These are phyloP conservation scores for Mangifera indica DNA, from an alignment of 345 rosid species.

Conservation along the genomic window DNA sequence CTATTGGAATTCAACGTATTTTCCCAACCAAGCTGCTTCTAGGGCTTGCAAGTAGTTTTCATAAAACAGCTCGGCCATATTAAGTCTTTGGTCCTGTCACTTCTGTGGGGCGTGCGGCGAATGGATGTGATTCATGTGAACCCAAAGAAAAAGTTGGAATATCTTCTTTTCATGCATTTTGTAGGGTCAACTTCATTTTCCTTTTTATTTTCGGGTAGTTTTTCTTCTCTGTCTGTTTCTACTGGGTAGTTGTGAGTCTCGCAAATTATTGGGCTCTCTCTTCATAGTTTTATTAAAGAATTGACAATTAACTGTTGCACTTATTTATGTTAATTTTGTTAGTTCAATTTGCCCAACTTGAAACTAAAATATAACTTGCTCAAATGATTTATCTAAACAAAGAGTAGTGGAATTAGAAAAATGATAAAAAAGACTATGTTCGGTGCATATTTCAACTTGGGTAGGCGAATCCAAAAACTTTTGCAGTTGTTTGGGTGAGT, in stretches of 20 bases:
- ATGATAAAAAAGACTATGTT: neutral
- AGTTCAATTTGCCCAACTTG: neutral
- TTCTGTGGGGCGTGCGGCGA: neutral
- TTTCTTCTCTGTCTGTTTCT: neutral
- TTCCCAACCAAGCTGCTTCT: no score
- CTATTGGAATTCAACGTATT: no score
- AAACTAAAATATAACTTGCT: no score
- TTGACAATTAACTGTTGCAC: neutral
- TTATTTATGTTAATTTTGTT: neutral
- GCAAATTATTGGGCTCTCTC: no score
- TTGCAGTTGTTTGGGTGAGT: no score
- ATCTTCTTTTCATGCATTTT: neutral
- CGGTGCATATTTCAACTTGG: no score
- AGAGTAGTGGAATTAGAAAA: neutral
- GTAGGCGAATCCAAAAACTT: no score
- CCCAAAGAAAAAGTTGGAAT: neutral
- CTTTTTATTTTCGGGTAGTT: neutral
- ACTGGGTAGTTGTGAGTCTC: no score
- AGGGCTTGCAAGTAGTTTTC: neutral
- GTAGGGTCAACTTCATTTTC: no score
- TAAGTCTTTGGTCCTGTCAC: neutral
- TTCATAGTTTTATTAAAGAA: no score
- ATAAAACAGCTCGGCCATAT: neutral
- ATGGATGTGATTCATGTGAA: conserved; percentile 16
- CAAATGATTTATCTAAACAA: neutral